These are phyloP conservation scores for Cucurbita ficifolia DNA, from an alignment of 306 rosid species.

Conservation along the genomic window DNA sequence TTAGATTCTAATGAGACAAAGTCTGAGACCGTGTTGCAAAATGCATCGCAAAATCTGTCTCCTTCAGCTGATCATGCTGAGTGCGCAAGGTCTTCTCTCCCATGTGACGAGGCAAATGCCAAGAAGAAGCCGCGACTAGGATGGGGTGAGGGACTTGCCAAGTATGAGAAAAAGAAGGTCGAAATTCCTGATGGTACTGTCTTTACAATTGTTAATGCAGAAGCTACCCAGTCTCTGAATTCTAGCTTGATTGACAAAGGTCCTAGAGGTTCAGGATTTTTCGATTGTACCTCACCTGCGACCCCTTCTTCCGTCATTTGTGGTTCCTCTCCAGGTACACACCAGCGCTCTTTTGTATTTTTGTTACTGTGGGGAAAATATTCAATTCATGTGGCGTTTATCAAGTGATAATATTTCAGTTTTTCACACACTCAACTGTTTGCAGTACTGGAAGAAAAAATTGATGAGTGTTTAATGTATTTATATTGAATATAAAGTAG, in stretches of 20 bases:
- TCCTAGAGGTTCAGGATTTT: slow-evolving; percentile 36
- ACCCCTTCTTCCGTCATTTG: slow-evolving; percentile 92
- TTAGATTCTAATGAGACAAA: slow-evolving; percentile 12
- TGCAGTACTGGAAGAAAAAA: background rate
- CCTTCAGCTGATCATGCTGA: slow-evolving; percentile 64
- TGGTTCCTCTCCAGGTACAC: slow-evolving; percentile 88
- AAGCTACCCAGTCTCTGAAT: slow-evolving; percentile 26
- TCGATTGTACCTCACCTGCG: slow-evolving; percentile 81
- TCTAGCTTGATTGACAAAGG: slow-evolving; percentile 56
- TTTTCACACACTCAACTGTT: background rate
- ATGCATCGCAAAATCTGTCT: slow-evolving; percentile 31
- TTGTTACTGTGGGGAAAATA: background rate
- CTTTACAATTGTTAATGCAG: slow-evolving; percentile 26
- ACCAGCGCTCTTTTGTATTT: background rate
- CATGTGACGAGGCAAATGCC: slow-evolving; percentile 49
- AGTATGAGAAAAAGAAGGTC: slow-evolving; percentile 88
- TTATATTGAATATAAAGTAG: background rate
- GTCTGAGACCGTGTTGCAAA: slow-evolving; percentile 37
- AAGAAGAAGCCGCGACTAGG: slow-evolving; percentile 83
- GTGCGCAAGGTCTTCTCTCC: slow-evolving; percentile 52
- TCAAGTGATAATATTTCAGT: background rate
- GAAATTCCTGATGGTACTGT: slow-evolving; percentile 59
- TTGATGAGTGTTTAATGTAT: background rate
- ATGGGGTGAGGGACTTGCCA: slow-evolving; percentile 99
- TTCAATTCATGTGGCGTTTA: background rate